phyloP scores from a whole-genome alignment of 179 eudicot species.

The Patellifolia procumbens region DNA sequence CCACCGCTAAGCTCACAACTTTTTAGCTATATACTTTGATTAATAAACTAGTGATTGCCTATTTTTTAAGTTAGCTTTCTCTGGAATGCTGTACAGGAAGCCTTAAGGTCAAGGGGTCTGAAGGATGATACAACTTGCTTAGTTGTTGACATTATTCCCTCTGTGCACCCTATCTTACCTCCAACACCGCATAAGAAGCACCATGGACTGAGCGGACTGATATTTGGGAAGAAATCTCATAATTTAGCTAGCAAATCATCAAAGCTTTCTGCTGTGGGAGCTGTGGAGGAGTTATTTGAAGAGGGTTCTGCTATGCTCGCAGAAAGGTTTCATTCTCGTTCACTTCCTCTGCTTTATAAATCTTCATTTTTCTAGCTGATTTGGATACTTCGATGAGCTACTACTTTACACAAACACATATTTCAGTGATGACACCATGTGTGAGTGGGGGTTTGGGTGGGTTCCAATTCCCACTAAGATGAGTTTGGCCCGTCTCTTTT shows the following conservation, averaged over 20 bases:
- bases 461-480: not conserved
- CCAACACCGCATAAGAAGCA: constrained; percentile 64
- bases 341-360: constrained; percentile 1
- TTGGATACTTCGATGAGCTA: constrained; percentile 1
- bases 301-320: constrained; percentile 99
- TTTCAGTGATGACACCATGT: not conserved
- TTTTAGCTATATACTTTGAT: not conserved
- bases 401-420: too few species aligned
- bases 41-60: constrained; percentile 2
- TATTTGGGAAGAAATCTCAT: constrained; percentile 61
- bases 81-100: constrained; percentile 38
- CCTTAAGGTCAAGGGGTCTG: constrained; percentile 88
- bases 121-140: constrained; percentile 99
- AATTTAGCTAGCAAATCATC: constrained; percentile 52
- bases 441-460: not conserved
- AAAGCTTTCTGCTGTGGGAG: constrained; percentile 88
- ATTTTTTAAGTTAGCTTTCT: constrained; percentile 15
- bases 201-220: constrained; percentile 55
- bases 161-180: constrained; percentile 61
- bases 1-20: not conserved
- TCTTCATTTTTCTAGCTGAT: not conserved
- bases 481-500: not conserved
- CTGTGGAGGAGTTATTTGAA: constrained; percentile 81
- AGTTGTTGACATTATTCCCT: constrained; percentile 95
- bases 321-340: constrained; percentile 62